phyloP scores from a whole-genome alignment of 176 grass and related monocot genomes.

The Cenchrus purpureus region DNA sequence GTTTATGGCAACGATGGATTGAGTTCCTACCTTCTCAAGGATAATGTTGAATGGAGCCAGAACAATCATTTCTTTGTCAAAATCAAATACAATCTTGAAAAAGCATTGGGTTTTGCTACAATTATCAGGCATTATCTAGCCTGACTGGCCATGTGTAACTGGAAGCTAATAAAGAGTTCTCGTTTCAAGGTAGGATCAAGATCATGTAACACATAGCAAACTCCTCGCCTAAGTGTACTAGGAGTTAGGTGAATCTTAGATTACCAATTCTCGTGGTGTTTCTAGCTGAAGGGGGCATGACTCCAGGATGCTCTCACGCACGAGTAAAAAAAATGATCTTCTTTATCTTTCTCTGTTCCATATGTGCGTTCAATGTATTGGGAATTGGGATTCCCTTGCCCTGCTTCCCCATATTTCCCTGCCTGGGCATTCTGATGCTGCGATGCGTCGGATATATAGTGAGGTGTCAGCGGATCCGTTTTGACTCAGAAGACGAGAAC shows the following conservation, averaged over 20 bases:
- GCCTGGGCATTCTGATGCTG: not conserved
- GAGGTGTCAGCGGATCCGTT: too few relatives aligned
- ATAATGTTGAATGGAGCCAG: not conserved
- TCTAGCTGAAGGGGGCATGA: conserved; percentile 26
- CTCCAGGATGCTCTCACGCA: not conserved
- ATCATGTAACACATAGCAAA: conserved; percentile 35
- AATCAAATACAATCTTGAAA: conserved; percentile 18
- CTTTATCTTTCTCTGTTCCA: not conserved
- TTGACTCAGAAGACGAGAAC: too few relatives aligned
- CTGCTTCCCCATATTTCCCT: not conserved
- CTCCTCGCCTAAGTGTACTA: conserved; percentile 31
- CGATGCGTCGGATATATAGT: too few relatives aligned
- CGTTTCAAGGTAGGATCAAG: conserved; percentile 31
- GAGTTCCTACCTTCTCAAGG: not conserved
- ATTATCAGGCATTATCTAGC: not conserved
- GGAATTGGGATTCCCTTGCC: too few relatives aligned
- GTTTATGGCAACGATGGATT: conserved; percentile 31
- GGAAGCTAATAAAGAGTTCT: conserved; percentile 33
- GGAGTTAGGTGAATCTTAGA: conserved; percentile 19
- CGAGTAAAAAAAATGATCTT: conserved; percentile 12
- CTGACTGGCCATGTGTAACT: conserved; percentile 24
- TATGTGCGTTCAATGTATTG: not conserved
- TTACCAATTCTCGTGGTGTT: conserved; percentile 12
- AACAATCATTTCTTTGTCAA: not conserved
- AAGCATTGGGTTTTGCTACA: conserved; percentile 19